These are phyloP conservation scores for Bretziella fagacearum DNA, from an alignment of 2,329 filamentous ascomycete genomes.

Conservation along the genomic window DNA sequence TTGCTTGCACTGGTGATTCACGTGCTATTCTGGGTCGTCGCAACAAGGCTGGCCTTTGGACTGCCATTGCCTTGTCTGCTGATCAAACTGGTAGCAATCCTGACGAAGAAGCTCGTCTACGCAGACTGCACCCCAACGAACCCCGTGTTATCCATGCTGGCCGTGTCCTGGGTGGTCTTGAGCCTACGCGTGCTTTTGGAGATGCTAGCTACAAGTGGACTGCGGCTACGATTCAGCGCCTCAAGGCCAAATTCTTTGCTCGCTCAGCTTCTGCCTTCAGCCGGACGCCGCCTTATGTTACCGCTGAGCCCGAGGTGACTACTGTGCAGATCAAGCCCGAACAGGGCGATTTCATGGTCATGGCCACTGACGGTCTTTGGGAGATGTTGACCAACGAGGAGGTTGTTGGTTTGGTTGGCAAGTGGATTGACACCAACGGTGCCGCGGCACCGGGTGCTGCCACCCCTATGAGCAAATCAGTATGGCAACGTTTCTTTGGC, in stretches of 20 bases:
- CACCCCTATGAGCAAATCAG: conserved; percentile 48
- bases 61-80: conserved; percentile 70
- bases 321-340: conserved; percentile 81
- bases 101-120: conserved; percentile 67
- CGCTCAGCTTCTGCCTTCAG: conserved; percentile 59
- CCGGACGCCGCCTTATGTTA: conserved; percentile 91
- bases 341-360: conserved; percentile 84
- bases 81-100: conserved; percentile 88
- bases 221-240: conserved; percentile 61
- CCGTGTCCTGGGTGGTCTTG: conserved; percentile 76
- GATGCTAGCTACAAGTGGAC: conserved; percentile 97
- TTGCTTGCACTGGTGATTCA: conserved; percentile 94
- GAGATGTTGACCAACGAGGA: conserved; percentile 99
- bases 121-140: conserved; percentile 76
- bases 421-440: conserved; percentile 79
- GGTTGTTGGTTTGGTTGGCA: conserved; percentile 86
- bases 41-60: conserved; percentile 71
- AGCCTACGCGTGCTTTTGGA: conserved; percentile 87
- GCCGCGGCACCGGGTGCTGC: conserved; percentile 29
- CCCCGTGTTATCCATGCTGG: conserved; percentile 76
- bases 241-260: conserved; percentile 78
- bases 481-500: conserved; percentile 43
- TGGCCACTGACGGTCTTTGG: conserved; percentile 95
- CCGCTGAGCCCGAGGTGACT: conserved; percentile 84
- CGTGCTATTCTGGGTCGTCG: conserved; percentile 78